phyloP scores from a whole-genome alignment of 2,329 filamentous ascomycete genomes.

The Exophiala phaeomuriformis region DNA sequence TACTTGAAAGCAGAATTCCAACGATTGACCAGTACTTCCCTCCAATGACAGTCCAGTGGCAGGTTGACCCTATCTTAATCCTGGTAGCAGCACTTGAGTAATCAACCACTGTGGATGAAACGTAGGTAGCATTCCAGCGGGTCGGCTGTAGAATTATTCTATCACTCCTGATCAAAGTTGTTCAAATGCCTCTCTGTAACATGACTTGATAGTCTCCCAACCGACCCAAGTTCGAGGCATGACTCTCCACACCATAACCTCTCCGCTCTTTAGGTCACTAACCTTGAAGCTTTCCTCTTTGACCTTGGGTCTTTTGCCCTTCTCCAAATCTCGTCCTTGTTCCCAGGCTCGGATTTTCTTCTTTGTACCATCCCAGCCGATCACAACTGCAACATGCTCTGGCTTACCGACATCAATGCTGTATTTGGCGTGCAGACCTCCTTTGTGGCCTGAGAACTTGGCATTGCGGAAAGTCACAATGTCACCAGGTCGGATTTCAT shows the following conservation, averaged over 20 bases:
- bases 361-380: conserved; percentile 97
- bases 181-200: not conserved
- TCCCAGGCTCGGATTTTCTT: conserved; percentile 96
- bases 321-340: conserved; percentile 86
- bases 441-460: conserved; percentile 90
- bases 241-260: conserved; percentile 95
- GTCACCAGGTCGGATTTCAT: conserved; percentile 89
- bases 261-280: conserved; percentile 82
- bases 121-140: not conserved
- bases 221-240: conserved; percentile 90
- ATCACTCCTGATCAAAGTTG: too few relatives aligned
- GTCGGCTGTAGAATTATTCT: too few relatives aligned
- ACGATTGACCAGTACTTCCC: too few relatives aligned
- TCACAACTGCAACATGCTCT: conserved; percentile 80
- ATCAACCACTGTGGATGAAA: not conserved
- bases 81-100: not conserved
- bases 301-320: conserved; percentile 87
- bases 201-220: conserved; percentile 52
- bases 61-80: not conserved
- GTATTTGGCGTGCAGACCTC: conserved; percentile 93
- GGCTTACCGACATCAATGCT: conserved; percentile 77
- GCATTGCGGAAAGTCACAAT: conserved; percentile 89
- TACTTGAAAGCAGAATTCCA: too few relatives aligned
- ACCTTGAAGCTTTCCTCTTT: conserved; percentile 92
- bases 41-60: too few relatives aligned